Percentiles rank a stretch among this genome's conserved stretches.
phyloP scores from a whole-genome alignment of 106 monocot genomes.

The Dendrobium catenatum region DNA sequence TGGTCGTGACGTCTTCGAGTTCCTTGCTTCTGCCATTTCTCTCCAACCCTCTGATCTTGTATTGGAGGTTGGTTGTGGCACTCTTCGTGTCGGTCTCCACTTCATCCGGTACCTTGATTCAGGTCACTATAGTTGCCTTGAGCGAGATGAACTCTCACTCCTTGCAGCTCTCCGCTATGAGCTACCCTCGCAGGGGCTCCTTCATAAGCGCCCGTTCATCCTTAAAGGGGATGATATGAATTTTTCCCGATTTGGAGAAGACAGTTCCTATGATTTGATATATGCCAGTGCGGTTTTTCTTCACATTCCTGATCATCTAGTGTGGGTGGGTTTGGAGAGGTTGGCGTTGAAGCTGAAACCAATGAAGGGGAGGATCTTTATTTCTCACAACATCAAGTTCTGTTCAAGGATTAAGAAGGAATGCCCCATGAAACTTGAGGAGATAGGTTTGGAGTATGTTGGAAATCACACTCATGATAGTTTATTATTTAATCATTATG shows the following conservation, averaged over 20 bases:
- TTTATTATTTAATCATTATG: conserved; percentile 35
- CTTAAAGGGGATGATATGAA: conserved; percentile 84
- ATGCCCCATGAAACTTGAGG: conserved; percentile 55
- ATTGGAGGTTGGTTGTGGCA: conserved; percentile 93
- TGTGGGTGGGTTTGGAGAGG: conserved; percentile 75
- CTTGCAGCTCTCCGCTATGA: conserved; percentile 85
- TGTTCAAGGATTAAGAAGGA: conserved; percentile 74
- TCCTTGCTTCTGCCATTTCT: conserved; percentile 51
- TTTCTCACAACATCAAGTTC: conserved; percentile 90
- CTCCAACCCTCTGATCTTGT: conserved; percentile 61
- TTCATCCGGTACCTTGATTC: conserved; percentile 79
- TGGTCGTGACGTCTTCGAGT: conserved; percentile 90
- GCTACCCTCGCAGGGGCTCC: conserved; percentile 77
- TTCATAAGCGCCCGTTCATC: conserved; percentile 76
- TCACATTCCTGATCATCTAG: conserved; percentile 80
- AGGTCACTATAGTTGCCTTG: conserved; percentile 60
- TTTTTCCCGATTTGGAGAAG: conserved; percentile 42
- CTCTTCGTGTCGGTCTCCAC: conserved; percentile 87
- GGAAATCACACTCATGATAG: conserved; percentile 10
- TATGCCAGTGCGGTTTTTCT: conserved; percentile 94
- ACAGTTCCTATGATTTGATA: conserved; percentile 54
- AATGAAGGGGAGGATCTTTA: conserved; percentile 71
- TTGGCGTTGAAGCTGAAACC: conserved; percentile 47
- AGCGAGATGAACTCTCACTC: conserved; percentile 80
- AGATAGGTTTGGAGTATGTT: conserved; percentile 67